Evolutionary conservation across 768 basidiomycete species (phyloP).

Genomic region (Lanmaoa rubissima): DNA sequence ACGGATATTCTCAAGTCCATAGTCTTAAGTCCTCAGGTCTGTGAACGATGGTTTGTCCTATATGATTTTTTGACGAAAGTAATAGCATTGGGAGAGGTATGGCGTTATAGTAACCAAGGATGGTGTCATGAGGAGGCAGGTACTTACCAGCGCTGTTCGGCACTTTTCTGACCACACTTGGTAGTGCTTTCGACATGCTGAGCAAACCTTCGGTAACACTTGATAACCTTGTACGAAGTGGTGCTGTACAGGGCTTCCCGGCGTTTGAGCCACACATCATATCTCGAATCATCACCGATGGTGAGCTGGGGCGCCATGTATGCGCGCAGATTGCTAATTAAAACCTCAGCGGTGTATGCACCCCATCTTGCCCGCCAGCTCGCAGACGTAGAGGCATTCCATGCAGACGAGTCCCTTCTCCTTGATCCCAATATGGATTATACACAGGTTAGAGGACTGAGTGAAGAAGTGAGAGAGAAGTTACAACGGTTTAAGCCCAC

Average conservation of each 20-base stretch:
- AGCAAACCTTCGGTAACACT: conserved; percentile 54
- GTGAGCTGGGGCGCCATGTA: conserved; percentile 35
- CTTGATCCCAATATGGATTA: conserved; percentile 77
- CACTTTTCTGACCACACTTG: background rate
- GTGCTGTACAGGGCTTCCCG: conserved; percentile 37
- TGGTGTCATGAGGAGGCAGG: conserved; percentile 45
- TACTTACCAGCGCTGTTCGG: background rate
- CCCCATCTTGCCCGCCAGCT: conserved; percentile 68
- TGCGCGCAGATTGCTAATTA: background rate
- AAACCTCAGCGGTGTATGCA: conserved; percentile 53
- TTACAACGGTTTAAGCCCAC: conserved; percentile 59
- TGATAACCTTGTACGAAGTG: conserved; percentile 45
- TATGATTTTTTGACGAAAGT: background rate
- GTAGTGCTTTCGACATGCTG: conserved; percentile 75
- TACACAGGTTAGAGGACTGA: conserved; percentile 58
- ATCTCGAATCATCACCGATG: conserved; percentile 67
- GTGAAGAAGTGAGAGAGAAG: conserved; percentile 70
- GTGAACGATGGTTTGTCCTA: background rate
- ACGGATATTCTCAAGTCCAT: conserved; percentile 35
- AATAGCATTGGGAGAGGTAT: conserved; percentile 41
- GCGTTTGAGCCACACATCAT: conserved; percentile 51
- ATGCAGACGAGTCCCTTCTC: conserved; percentile 68
- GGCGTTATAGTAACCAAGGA: conserved; percentile 43
- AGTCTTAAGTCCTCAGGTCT: conserved; percentile 43
- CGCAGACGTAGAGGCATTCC: conserved; percentile 71